Conservation (phyloP, 2,329 filamentous ascomycete species). For the Penicillium sp. region DNA sequence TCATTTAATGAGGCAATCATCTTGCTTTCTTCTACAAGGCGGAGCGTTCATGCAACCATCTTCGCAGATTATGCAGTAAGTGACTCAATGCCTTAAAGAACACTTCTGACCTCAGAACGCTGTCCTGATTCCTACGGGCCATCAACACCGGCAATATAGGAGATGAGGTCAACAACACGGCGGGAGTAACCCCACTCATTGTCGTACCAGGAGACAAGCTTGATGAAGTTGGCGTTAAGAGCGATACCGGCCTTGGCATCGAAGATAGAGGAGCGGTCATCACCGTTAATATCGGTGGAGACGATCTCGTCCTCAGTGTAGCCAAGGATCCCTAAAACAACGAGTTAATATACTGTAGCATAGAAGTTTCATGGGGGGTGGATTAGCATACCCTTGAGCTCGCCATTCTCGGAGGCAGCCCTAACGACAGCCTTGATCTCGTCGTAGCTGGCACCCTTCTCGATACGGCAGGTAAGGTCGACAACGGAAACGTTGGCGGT, state of each 20-base stretch:
- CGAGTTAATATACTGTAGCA: not conserved
- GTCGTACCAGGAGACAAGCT: slow-evolving; percentile 98
- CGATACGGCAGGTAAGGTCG: slow-evolving; percentile 88
- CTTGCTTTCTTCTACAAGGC: slow-evolving; percentile 19
- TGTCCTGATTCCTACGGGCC: slow-evolving; percentile 44
- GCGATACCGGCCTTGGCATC: slow-evolving; percentile 99
- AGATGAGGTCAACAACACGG: slow-evolving; percentile 77
- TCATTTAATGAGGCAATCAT: slow-evolving; percentile 30
- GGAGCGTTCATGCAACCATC: not conserved
- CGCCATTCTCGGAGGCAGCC: slow-evolving; percentile 71
- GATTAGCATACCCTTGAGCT: slow-evolving; percentile 63
- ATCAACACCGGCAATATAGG: slow-evolving; percentile 78
- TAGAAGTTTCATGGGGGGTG: no score
- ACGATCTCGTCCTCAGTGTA: slow-evolving; percentile 98
- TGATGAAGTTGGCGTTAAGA: slow-evolving; percentile 97
- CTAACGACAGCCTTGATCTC: slow-evolving; percentile 92
- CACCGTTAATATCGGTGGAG: slow-evolving; percentile 89
- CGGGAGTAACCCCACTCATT: slow-evolving; percentile 99
- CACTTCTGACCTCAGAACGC: slow-evolving; percentile 34
- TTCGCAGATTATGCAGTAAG: slow-evolving; percentile 2
- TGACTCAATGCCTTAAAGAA: slow-evolving; percentile 31
- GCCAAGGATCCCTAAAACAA: slow-evolving; percentile 63
- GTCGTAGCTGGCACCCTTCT: slow-evolving; percentile 74
- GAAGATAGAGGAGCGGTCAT: slow-evolving; percentile 94
- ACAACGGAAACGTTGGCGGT: slow-evolving; percentile 99